Percentiles rank a stretch among this genome's conserved stretches.
phyloP scores from a whole-genome alignment of 2,329 filamentous ascomycete genomes.

The Clarireedia hainanense region DNA sequence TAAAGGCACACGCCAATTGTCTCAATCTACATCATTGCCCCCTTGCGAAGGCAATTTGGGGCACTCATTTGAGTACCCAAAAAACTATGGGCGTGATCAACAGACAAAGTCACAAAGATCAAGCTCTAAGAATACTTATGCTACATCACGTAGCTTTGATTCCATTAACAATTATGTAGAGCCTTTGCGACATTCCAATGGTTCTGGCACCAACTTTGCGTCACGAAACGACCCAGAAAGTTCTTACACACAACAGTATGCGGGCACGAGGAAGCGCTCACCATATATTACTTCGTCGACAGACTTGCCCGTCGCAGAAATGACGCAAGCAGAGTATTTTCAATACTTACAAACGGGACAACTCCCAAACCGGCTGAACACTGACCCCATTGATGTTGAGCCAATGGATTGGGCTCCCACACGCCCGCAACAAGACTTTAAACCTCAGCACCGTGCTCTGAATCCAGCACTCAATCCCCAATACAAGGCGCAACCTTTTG shows the following conservation, averaged over 20 bases:
- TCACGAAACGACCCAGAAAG: neutral
- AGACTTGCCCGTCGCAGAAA: conserved; percentile 17
- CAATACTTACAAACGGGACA: conserved; percentile 11
- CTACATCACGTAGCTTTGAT: neutral
- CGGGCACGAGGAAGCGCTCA: neutral
- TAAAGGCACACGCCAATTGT: neutral
- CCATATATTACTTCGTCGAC: neutral
- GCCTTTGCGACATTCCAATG: neutral
- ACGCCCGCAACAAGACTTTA: conserved; percentile 12
- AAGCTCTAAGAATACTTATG: neutral
- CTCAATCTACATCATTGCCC: neutral
- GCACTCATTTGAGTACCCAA: neutral
- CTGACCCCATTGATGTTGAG: neutral
- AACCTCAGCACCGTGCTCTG: conserved; percentile 48
- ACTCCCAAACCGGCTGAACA: neutral
- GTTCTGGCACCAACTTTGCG: neutral
- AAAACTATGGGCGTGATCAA: neutral
- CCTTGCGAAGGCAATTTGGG: neutral
- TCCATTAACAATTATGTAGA: neutral
- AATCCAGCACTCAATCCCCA: conserved; percentile 34
- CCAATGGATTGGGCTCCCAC: conserved; percentile 60
- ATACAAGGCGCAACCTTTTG: conserved; percentile 31
- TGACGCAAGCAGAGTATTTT: conserved; percentile 7
- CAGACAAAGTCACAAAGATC: neutral
- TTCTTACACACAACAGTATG: neutral